Evolutionary conservation across 2,329 filamentous ascomycete genomes (phyloP).

Genomic region (Sporothrix protearum): DNA sequence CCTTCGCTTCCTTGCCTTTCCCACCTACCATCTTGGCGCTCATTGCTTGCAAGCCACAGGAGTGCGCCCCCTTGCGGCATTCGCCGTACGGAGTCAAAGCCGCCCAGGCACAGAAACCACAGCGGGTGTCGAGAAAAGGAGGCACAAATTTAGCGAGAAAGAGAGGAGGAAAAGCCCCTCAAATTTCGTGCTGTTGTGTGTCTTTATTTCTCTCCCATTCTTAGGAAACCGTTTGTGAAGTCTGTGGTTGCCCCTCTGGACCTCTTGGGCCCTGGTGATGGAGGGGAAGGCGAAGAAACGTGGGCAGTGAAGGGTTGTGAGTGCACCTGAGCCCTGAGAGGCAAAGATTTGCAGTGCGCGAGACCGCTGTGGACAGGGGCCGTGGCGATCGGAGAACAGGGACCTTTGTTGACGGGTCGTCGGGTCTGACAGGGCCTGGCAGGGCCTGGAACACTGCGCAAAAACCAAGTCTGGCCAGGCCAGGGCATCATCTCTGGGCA

Average conservation of each 20-base stretch:
- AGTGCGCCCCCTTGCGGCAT: neutral
- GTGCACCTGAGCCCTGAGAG: neutral
- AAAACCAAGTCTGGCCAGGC: neutral
- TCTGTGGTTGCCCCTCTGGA: neutral
- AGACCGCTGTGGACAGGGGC: neutral
- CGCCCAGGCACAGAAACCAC: neutral
- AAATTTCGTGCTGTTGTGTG: neutral
- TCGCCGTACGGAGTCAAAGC: constrained; percentile 2
- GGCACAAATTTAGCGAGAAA: neutral
- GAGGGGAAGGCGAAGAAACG: neutral
- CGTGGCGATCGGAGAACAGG: neutral
- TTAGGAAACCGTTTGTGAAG: neutral
- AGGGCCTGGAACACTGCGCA: neutral
- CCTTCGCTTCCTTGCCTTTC: neutral
- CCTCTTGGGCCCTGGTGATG: neutral
- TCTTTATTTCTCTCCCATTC: neutral
- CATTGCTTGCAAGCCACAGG: constrained; percentile 7
- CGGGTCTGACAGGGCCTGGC: neutral
- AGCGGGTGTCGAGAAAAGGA: neutral
- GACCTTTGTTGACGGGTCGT: neutral
- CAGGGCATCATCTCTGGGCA: neutral
- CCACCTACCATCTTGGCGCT: neutral
- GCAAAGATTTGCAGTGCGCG: constrained; percentile 6
- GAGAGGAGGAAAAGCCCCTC: neutral
- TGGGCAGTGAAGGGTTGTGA: neutral